Evolutionary conservation across 139 green algal genomes (phyloP), one percentile per base, ranked within the genome.

Genomic region (Haematococcus sp.): DNA sequence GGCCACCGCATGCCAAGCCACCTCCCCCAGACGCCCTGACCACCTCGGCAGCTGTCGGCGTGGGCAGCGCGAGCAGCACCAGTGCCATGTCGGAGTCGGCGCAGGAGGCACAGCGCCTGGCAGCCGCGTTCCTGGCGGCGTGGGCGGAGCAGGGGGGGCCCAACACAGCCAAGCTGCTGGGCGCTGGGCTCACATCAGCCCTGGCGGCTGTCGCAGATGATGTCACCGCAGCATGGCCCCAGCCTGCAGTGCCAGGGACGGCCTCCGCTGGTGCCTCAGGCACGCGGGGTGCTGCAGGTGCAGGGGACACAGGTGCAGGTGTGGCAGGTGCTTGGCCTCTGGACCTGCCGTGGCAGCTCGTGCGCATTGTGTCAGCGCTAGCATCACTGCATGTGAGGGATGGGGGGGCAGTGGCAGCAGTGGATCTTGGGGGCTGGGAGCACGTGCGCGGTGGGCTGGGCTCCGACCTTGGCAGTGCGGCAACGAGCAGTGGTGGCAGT

Each of bases 131-230:
- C 27, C 32, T 75, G 43, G 44, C 76, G 22, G 70, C 67, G 3
- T 89, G 81, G 78, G 87, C 85, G 25, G 76, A 78, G 15, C 73
- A 67, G 3, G 75, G 59, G 13, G 25, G 76, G 20, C 46, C 70
- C 59, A 88, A 89, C 59, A 83, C 74, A 19, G 73, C 71, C 20
- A 85, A 80, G 46, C 75, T 92, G 34, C 81, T 75, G 0, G 70
- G 52, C 0, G 71, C 85, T 49, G 81, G 78, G 13, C 81, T 81
- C 17, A 78, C 78, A 5, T 60, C n/a, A 0, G 67, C 61, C 32
- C 69, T 91, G 56, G 74, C 67, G 0, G 33, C 56, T 35, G 63
- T 81, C 43, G 76, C 82, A 1, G 76, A 79, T 20, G 75, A 70
- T 1, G 75, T 78, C 9, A 66, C 55, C 2, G 59, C 34, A 25